These are phyloP conservation scores for Saccharomyces uvarum DNA, from an alignment of 1,139 yeast genomes.

Conservation along the genomic window DNA sequence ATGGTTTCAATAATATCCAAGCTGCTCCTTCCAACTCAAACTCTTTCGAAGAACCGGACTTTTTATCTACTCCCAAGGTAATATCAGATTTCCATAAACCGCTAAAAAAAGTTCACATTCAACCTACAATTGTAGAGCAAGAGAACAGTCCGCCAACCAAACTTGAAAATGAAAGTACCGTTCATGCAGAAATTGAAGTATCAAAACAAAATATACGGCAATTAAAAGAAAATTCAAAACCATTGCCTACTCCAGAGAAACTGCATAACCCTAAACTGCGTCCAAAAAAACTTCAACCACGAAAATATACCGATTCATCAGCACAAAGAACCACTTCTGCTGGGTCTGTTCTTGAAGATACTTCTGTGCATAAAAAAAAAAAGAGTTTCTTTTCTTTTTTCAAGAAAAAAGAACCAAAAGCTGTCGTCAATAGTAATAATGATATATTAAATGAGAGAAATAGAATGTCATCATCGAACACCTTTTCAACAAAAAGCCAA, in stretches of 20 bases:
- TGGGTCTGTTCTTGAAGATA: slow-evolving; percentile 7
- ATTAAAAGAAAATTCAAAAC: not conserved
- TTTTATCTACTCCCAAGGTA: slow-evolving; percentile 21
- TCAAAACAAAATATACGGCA: not conserved
- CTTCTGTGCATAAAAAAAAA: slow-evolving; percentile 19
- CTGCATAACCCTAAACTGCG: not conserved
- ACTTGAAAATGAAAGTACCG: not conserved
- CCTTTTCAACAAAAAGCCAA: slow-evolving; percentile 11
- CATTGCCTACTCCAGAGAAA: not conserved
- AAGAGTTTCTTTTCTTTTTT: slow-evolving; percentile 34
- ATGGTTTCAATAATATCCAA: slow-evolving; percentile 19
- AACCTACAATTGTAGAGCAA: not conserved
- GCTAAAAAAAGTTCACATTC: not conserved
- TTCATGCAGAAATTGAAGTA: not conserved
- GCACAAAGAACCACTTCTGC: slow-evolving; percentile 10
- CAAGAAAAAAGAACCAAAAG: slow-evolving; percentile 21
- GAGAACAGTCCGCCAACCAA: not conserved
- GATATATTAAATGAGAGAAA: slow-evolving; percentile 1
- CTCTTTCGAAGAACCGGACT: slow-evolving; percentile 26
- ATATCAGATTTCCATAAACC: not conserved
- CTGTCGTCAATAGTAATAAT: slow-evolving; percentile 12
- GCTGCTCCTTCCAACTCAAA: slow-evolving; percentile 3
- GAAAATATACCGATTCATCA: not conserved
- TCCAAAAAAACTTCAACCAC: not conserved
- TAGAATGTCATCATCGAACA: slow-evolving; percentile 13